phyloP scores from a whole-genome alignment of 805 yeast species.

The Maudiozyma pseudohumilis region DNA sequence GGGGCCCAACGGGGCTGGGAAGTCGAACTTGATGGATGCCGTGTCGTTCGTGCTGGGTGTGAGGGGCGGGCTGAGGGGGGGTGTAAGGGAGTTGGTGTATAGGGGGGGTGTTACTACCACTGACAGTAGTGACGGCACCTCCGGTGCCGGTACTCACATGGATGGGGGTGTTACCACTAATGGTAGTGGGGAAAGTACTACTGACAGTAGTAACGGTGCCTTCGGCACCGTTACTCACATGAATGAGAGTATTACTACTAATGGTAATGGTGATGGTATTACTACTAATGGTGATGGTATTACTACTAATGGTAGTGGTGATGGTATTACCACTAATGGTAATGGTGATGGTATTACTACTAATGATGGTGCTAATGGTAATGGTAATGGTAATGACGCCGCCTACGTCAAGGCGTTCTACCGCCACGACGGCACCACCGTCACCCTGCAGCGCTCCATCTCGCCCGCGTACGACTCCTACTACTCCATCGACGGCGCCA shows the following conservation, averaged over 20 bases:
- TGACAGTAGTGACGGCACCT: too few species aligned
- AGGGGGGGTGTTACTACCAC: conserved; percentile 39
- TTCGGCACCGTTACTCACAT: too few species aligned
- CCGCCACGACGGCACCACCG: conserved; percentile 46
- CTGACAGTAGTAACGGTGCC: conserved; percentile 35
- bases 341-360: neutral
- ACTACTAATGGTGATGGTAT: conserved; percentile 19
- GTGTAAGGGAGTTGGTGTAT: conserved; percentile 60
- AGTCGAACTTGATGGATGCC: conserved; percentile 96
- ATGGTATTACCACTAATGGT: neutral
- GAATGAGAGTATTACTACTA: conserved; percentile 1
- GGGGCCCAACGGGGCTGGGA: conserved; percentile 99
- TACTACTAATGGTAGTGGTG: neutral
- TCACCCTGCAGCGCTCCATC: conserved; percentile 56
- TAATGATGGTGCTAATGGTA: conserved; percentile 19
- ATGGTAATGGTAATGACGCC: conserved; percentile 18
- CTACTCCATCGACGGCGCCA: conserved; percentile 52
- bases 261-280: conserved; percentile 18
- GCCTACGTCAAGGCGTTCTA: conserved; percentile 79
- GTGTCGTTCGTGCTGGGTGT: conserved; percentile 90
- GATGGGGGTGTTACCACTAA: conserved; percentile 20
- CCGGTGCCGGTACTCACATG: neutral
- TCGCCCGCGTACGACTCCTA: conserved; percentile 51
- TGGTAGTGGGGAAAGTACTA: conserved; percentile 29
- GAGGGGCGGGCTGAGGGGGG: conserved; percentile 50